phyloP scores from a whole-genome alignment of 805 yeast species.

The Zygotorulaspora florentina region DNA sequence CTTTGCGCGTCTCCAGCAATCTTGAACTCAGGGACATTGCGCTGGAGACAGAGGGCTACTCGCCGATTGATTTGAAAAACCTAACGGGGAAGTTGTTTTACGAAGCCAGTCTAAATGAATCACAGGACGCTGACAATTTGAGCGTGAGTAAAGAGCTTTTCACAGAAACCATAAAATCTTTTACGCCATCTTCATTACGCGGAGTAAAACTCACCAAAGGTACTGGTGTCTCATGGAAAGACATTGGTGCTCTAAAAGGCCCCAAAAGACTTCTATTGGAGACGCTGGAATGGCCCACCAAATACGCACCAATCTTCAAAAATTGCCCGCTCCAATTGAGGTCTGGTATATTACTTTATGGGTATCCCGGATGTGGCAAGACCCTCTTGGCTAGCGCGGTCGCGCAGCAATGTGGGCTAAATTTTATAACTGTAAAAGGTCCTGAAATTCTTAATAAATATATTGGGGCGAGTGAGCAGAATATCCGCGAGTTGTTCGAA shows the following conservation, averaged over 20 bases:
- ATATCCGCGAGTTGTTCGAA: conserved; percentile 88
- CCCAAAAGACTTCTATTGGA: conserved; percentile 76
- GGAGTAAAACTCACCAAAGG: conserved; percentile 81
- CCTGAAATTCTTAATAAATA: conserved; percentile 94
- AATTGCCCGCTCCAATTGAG: conserved; percentile 82
- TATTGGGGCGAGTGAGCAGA: conserved; percentile 96
- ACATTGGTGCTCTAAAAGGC: conserved; percentile 80
- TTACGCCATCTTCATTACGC: conserved; percentile 73
- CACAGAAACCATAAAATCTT: conserved; percentile 57
- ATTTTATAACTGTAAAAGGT: conserved; percentile 90
- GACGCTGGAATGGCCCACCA: conserved; percentile 96
- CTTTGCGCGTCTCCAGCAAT: conserved; percentile 37
- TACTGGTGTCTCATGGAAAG: conserved; percentile 62
- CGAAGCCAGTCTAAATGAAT: conserved; percentile 31
- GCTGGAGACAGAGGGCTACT: conserved; percentile 80
- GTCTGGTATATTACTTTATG: conserved; percentile 86
- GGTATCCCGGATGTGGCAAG: conserved; percentile 98
- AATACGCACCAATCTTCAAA: conserved; percentile 90
- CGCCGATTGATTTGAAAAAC: conserved; percentile 74
- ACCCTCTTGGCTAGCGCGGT: conserved; percentile 90
- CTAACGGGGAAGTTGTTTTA: conserved; percentile 67
- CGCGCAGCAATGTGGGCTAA: conserved; percentile 89
- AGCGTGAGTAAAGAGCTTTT: conserved; percentile 40
- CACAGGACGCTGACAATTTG: background rate
- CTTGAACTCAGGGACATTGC: conserved; percentile 51